These are phyloP conservation scores for Dimargaris verticillata DNA, from an alignment of 192 early-diverging fungal genomes.

Conservation along the genomic window DNA sequence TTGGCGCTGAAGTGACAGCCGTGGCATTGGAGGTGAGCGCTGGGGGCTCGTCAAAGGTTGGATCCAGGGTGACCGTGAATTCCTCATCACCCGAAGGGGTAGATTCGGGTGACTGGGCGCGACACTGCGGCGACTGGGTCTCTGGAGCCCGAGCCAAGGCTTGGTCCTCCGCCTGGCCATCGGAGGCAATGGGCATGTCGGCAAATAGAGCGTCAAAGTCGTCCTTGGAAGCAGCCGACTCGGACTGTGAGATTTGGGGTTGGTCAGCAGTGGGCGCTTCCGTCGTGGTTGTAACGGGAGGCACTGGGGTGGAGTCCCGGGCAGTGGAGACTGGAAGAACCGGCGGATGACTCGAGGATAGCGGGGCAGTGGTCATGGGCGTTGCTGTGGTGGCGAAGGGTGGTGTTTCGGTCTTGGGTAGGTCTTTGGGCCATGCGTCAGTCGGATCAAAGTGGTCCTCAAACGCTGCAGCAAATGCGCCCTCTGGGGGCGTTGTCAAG, in stretches of 20 bases:
- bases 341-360: not conserved
- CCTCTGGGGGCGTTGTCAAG: not conserved
- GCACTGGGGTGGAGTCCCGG: too few species aligned
- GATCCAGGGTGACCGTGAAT: not conserved
- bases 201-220: constrained; percentile 11
- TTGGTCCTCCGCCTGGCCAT: not conserved
- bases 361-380: not conserved
- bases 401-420: too few species aligned
- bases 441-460: constrained; percentile 9
- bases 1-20: too few species aligned
- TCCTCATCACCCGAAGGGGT: not conserved
- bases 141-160: not conserved
- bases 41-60: not conserved
- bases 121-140: too few species aligned
- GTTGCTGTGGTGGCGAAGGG: not conserved
- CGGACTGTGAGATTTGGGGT: not conserved
- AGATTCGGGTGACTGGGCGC: not conserved
- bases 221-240: not conserved
- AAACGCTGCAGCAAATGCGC: not conserved
- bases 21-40: too few species aligned
- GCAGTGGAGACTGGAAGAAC: not conserved
- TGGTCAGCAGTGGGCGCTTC: too few species aligned
- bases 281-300: too few species aligned
- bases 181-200: not conserved
- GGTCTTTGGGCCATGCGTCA: too few species aligned